These are phyloP conservation scores for Saksenaea oblongispora DNA, from an alignment of 371 early-diverging fungal genomes.

Conservation along the genomic window DNA sequence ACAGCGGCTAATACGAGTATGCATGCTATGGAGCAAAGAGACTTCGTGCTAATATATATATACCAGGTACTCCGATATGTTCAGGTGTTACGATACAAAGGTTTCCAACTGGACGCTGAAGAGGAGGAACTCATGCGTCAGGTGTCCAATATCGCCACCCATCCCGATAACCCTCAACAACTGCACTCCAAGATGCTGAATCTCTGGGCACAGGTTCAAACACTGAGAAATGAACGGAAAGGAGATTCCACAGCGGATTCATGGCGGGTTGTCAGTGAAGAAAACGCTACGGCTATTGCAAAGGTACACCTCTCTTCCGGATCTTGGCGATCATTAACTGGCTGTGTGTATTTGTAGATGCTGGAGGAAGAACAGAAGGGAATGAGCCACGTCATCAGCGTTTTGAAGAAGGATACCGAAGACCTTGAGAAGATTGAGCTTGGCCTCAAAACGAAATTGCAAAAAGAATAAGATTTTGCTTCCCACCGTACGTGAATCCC, in stretches of 20 bases:
- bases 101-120: constrained; percentile 16
- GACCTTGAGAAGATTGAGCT: constrained; percentile 13
- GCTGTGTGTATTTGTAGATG: background rate
- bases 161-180: constrained; percentile 13
- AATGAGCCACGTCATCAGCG: constrained; percentile 14
- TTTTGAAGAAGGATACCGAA: constrained; percentile 14
- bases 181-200: constrained; percentile 14
- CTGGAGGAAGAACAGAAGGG: constrained; percentile 18
- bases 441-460: constrained; percentile 8
- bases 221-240: constrained; percentile 4
- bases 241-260: background rate
- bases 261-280: constrained; percentile 18
- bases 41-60: background rate
- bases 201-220: constrained; percentile 11
- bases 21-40: background rate
- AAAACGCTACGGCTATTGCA: constrained; percentile 15
- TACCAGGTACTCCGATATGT: constrained; percentile 20
- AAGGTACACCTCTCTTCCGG: constrained; percentile 7
- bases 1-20: constrained; percentile 31
- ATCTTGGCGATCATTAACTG: background rate
- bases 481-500: background rate
- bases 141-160: constrained; percentile 8
- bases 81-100: constrained; percentile 30
- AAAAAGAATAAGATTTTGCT: background rate
- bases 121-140: constrained; percentile 18